Evolutionary conservation across 2,329 filamentous ascomycete species (phyloP), one percentile per base, ranked within the genome.

Genomic region (Diplodia scrobiculata): DNA sequence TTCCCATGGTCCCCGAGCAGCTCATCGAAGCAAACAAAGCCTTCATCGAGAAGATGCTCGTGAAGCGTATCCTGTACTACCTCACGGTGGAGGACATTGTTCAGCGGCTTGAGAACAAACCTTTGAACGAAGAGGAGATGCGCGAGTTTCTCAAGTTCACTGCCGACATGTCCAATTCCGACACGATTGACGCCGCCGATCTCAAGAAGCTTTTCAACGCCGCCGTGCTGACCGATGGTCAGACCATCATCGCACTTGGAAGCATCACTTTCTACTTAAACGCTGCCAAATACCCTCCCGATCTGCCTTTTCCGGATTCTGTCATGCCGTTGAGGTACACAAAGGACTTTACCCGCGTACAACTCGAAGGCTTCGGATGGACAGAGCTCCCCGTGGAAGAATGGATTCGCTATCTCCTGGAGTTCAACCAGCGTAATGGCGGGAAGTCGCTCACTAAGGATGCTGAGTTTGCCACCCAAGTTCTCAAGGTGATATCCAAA

Each of bases 81-180:
- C 91, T 98, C 66, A 97, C 91, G 0, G 88, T 95, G 32, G 86
- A 87, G 4, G 95, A 99, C 74, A 91, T 99, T 68, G 91, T 89
- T 69, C 82, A 87, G 67, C 93, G 97, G 71, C 82, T 99, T 3
- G 91, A 92, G 72, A 85, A 88, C 7, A 92, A 91, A 72, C 91
- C 95, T 1, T 82, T 99, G 67, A 89, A 85, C 55, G 89, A 91
- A 68, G 82, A 85, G 36, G 94, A 98, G 76, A 83, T 97, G 17
- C 82, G 86, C 14, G 88, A 92, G 71, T 96, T 99, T 72, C 84
- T 99, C 66, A 86, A 85, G 65, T 99, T 95, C 94, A 85, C 90
- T 55, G 87, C 88, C 21, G 87, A 85, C 68, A 92, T 91, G 76
- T 86, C 91, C 10, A 79, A 86, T 19, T 83, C 80, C n/a, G 87